Base-by-base conservation (phyloP, 805 yeast genomes). In the Wickerhamomyces canadensis region DNA sequence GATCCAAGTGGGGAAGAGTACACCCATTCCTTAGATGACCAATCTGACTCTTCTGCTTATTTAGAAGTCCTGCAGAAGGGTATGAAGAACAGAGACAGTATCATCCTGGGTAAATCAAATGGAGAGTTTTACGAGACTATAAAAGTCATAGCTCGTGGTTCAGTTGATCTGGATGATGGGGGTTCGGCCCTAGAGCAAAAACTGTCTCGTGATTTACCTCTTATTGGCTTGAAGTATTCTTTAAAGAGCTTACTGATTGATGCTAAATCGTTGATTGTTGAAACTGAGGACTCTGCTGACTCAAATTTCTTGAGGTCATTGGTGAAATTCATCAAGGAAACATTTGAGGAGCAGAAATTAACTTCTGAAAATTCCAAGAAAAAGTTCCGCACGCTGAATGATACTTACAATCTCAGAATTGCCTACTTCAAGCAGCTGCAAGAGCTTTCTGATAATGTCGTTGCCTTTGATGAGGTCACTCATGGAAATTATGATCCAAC, bases 401-500 rank as follows among this genome's bases (percentile, higher is more conserved):
- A 72, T 23, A 70, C 84, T 1, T 91, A 80, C 61, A 93, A 91
- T 58, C 64, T 79, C n/a, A 76, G 91, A 36, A 72, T 91, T 27
- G 83, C 74, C 30, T 93, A 89, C 57, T 93, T 80, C 62, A 78
- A 79, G 49, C 89, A 86, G 43, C 68, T 93, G 22, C 98, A 93
- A 58, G 80, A 71, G 36, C 71, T 89, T 18, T 87, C 97, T 0
- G 98, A 93, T 59, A 78, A 79, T 29, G 89, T 91, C 25, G 71
- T 72, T 7, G 70, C 75, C 8, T 63, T 74, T 36, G 64, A 63
- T 18, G 57, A 67, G 13, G 49, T 57, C 16, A 44, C 48, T 27
- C 62, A 45, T 47, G 41, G 35, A 19, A 45, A 32, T 14, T 22
- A 18, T 12, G 18, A 25, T 5, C 13, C 29, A 3, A 12, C n/a